phyloP scores from a whole-genome alignment of 163 green algal genomes.

The Chlamydomonas reinhardtii region DNA sequence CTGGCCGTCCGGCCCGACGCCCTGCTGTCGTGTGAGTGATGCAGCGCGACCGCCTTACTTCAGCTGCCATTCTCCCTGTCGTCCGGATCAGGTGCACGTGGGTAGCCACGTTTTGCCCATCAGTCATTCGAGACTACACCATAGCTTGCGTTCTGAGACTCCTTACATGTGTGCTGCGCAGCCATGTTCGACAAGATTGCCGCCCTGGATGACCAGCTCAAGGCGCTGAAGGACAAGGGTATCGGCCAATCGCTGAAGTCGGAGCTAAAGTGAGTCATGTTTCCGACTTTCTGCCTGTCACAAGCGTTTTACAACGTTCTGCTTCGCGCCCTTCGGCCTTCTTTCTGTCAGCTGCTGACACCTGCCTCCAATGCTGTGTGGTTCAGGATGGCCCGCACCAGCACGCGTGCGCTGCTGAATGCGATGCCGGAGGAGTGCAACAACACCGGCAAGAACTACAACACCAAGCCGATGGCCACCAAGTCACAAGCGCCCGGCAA shows the following conservation, averaged over 20 bases:
- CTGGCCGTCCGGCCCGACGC: not conserved
- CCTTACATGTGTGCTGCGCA: not conserved
- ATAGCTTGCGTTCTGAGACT: no score
- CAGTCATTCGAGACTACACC: no score
- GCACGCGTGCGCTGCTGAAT: not conserved
- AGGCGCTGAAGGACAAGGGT: not conserved
- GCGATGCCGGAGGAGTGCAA: constrained; percentile 19
- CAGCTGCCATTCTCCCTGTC: no score
- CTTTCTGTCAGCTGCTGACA: no score
- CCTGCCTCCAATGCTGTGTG: no score
- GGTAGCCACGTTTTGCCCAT: no score
- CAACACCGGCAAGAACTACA: constrained; percentile 1
- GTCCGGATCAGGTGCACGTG: no score
- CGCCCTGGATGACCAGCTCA: not conserved
- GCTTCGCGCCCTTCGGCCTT: no score
- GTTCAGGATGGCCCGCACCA: constrained; percentile 12
- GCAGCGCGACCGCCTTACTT: not conserved
- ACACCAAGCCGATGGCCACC: not conserved
- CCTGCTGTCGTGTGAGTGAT: constrained; percentile 1
- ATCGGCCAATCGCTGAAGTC: not conserved
- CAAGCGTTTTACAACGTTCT: no score
- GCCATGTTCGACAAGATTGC: not conserved
- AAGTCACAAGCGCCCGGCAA: not conserved
- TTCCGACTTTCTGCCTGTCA: no score
- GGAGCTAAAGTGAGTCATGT: constrained; percentile 30